A percentile compares a stretch with the other conserved stretches of the same genome.
Conservation (phyloP, 176 grass and related monocot species). For the Triticum turgidum region DNA sequence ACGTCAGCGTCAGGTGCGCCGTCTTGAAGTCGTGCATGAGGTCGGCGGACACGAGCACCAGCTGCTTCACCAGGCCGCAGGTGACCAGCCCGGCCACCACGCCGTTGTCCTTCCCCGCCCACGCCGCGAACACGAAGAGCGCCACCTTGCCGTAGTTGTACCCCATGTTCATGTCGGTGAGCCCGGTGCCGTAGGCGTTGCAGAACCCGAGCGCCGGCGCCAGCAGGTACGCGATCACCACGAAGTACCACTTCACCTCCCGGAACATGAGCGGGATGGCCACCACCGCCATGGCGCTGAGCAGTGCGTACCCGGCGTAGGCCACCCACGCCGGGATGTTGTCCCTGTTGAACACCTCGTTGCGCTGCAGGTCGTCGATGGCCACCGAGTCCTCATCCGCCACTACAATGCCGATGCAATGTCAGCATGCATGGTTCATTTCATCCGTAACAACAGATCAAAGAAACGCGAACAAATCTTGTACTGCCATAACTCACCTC, state of each 20-base stretch:
- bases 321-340: conserved; percentile 68
- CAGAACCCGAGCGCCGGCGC: conserved; percentile 91
- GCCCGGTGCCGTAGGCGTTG: conserved; percentile 90
- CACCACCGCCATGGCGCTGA: conserved; percentile 52
- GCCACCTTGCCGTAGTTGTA: conserved; percentile 98
- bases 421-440: background rate
- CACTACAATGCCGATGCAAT: conserved; percentile 22
- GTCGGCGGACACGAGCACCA: conserved; percentile 84
- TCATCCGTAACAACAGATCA: background rate
- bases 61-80: conserved; percentile 80
- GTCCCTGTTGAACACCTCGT: conserved; percentile 71
- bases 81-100: conserved; percentile 76
- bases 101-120: conserved; percentile 75
- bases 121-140: conserved; percentile 84
- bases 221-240: conserved; percentile 71
- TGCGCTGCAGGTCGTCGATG: conserved; percentile 60
- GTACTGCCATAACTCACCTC: conserved; percentile 41
- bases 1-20: conserved; percentile 87
- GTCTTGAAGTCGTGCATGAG: conserved; percentile 99
- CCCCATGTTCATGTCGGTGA: conserved; percentile 95
- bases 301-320: conserved; percentile 53
- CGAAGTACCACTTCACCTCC: conserved; percentile 91
- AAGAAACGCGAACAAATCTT: background rate
- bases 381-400: conserved; percentile 42
- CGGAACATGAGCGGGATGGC: conserved; percentile 81